phyloP scores from a whole-genome alignment of 371 early-diverging fungal species.

The Furculomyces boomerangus region DNA sequence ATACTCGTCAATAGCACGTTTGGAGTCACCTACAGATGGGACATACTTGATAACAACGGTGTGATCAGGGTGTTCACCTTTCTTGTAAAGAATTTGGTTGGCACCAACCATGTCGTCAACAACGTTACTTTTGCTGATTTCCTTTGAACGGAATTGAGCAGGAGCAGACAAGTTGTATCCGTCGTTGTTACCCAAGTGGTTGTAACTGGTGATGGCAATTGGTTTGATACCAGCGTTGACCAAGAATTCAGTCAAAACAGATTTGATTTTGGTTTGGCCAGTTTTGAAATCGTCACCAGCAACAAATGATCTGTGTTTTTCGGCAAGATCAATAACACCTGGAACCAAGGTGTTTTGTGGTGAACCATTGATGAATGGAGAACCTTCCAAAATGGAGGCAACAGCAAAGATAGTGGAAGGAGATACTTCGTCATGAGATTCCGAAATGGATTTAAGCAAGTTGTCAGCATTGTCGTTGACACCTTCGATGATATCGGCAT shows the following conservation, averaged over 20 bases:
- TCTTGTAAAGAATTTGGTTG: constrained; percentile 71
- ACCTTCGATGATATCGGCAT: constrained; percentile 46
- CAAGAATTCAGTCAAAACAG: constrained; percentile 90
- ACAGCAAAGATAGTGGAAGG: constrained; percentile 95
- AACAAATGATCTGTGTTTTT: constrained; percentile 68
- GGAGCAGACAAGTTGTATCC: constrained; percentile 92
- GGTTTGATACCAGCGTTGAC: constrained; percentile 97
- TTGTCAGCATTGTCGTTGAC: constrained; percentile 91
- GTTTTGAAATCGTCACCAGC: constrained; percentile 98
- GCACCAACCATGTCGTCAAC: constrained; percentile 96
- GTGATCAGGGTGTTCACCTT: constrained; percentile 82
- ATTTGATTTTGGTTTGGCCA: constrained; percentile 97
- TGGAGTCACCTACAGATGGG: constrained; percentile 89
- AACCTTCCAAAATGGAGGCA: constrained; percentile 83
- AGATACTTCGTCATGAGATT: constrained; percentile 70
- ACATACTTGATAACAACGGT: constrained; percentile 96
- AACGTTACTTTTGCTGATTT: constrained; percentile 91
- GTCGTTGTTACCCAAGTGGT: constrained; percentile 98
- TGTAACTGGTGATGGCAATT: constrained; percentile 86
- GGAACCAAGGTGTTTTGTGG: constrained; percentile 98
- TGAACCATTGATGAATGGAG: constrained; percentile 92
- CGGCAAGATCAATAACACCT: constrained; percentile 75
- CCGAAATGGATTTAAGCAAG: constrained; percentile 58
- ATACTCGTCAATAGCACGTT: constrained; percentile 95
- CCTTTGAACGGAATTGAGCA: constrained; percentile 93